Percentiles rank a stretch among this genome's conserved stretches.
Evolutionary conservation across 73 alveolate species (phyloP).

Genomic region (Symbiodinium natans): DNA sequence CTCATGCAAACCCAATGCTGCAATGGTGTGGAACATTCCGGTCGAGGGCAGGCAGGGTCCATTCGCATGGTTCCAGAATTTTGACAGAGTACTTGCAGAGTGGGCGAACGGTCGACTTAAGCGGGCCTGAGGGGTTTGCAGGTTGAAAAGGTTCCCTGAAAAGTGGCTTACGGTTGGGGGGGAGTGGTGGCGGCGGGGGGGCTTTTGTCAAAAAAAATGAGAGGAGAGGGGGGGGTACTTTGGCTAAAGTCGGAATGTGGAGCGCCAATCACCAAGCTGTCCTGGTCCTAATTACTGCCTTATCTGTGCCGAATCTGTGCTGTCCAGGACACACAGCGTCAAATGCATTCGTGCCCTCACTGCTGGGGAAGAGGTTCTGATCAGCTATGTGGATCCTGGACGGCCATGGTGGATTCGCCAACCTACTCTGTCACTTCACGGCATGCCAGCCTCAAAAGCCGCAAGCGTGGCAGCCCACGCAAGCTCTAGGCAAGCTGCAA

Average conservation of each 20-base stretch:
- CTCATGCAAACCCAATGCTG: not conserved
- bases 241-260: too few species aligned
- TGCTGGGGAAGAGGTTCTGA: not conserved
- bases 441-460: not conserved
- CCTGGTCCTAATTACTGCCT: too few species aligned
- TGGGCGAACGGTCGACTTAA: too few species aligned
- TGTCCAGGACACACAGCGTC: not conserved
- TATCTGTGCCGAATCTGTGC: too few species aligned
- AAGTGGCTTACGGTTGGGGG: too few species aligned
- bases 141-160: too few species aligned
- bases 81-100: too few species aligned
- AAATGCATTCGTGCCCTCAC: not conserved
- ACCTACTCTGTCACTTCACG: not conserved
- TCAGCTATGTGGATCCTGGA: not conserved
- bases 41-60: not conserved
- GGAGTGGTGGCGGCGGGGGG: too few species aligned
- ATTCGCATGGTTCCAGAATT: not conserved
- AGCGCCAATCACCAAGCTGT: too few species aligned
- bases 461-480: not conserved
- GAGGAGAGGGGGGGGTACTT: too few species aligned
- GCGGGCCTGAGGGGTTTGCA: too few species aligned
- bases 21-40: not conserved
- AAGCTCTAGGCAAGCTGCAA: not conserved
- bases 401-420: conserved; percentile 21
- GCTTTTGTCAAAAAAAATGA: too few species aligned